Base-by-base conservation (phyloP, 2,329 filamentous ascomycete species). In the Daldinia sp. region DNA sequence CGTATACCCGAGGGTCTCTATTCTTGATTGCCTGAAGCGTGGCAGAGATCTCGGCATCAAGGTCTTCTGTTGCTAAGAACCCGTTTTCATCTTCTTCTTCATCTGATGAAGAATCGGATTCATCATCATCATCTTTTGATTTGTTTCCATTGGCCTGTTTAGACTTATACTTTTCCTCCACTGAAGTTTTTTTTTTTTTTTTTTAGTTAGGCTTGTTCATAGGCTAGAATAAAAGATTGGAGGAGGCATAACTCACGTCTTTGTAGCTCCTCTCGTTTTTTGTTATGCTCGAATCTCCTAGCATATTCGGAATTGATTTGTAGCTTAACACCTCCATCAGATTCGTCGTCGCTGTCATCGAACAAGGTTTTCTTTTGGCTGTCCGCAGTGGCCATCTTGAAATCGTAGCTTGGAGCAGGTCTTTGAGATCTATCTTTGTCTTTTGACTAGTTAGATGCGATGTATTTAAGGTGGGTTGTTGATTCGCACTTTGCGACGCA, bases 291-390 rank as follows among this genome's bases (percentile, higher is more conserved):
- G 75, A 97, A 98, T 44, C 93, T 87, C 73, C 88, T 89, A 48
- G 96, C 96, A 79, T 91, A 99, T 59, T 97, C 93, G 78, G 94
- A 86, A 80, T 99, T 98, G 81, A 99, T 90, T 78, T 92, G 94
- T 79, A 98, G 87, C 33, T 80, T 79, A 41, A 78, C 72, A 30
- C 82, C 82, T 70, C 83, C 80, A 53, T 82, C 82, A 10, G 81
- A 81, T 60, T 86, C 83, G 15, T 83, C 84, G 62, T 85, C 84
- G 75, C 82, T 85, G 67, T 89, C 87, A 71, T 89, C 87, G 55
- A 90, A 84, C 35, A 89, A 79, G 33, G 77, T 80, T 74, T 84
- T 83, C 78, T 85, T 87, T 60, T 75, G 59, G 10, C 67, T 71
- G 39, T 75, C 66, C 37, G 73, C 41, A 57, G 71, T 54, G 51